Percentiles rank a stretch among this genome's conserved stretches.
Evolutionary conservation across 2,329 filamentous ascomycete species (phyloP).

Genomic region (Paraphaeosphaeria sporulosa): DNA sequence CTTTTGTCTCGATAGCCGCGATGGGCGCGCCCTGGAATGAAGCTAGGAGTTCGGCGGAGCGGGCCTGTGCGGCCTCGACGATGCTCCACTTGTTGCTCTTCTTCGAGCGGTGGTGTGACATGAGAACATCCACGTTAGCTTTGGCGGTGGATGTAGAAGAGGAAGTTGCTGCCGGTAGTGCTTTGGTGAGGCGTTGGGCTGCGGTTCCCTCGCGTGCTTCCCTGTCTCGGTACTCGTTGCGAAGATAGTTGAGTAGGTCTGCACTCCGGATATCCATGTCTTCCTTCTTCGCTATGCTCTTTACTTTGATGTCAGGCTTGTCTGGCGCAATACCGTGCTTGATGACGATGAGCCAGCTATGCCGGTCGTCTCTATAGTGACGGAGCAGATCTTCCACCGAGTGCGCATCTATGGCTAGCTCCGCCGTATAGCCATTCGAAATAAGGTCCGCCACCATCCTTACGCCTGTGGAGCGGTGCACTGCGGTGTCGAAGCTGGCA

Average conservation of each 20-base stretch:
- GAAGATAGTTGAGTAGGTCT: constrained; percentile 81
- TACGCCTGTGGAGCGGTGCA: constrained; percentile 78
- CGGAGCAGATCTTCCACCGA: constrained; percentile 81
- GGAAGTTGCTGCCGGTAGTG: constrained; percentile 17
- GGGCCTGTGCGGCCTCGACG: constrained; percentile 74
- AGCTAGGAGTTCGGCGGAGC: constrained; percentile 69
- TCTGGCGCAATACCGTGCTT: constrained; percentile 72
- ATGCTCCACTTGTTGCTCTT: constrained; percentile 90
- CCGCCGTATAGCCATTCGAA: constrained; percentile 83
- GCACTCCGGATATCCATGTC: constrained; percentile 74
- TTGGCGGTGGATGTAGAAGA: constrained; percentile 41
- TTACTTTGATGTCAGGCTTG: constrained; percentile 73
- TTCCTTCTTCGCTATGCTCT: constrained; percentile 78
- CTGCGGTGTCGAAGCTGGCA: constrained; percentile 81
- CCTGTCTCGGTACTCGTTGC: constrained; percentile 80
- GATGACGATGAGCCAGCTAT: constrained; percentile 88
- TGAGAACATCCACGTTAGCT: constrained; percentile 80
- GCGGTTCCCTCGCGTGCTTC: constrained; percentile 66
- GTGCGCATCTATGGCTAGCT: constrained; percentile 80
- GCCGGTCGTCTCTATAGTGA: constrained; percentile 77
- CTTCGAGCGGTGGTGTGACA: constrained; percentile 83
- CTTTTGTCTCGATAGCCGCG: constrained; percentile 85
- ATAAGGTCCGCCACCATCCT: constrained; percentile 82
- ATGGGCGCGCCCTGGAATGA: constrained; percentile 80
- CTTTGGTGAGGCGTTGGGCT: constrained; percentile 42